Percentiles rank a stretch among this genome's conserved stretches.
phyloP scores from a whole-genome alignment of 192 early-diverging fungal species.

The Backusella macrospora region DNA sequence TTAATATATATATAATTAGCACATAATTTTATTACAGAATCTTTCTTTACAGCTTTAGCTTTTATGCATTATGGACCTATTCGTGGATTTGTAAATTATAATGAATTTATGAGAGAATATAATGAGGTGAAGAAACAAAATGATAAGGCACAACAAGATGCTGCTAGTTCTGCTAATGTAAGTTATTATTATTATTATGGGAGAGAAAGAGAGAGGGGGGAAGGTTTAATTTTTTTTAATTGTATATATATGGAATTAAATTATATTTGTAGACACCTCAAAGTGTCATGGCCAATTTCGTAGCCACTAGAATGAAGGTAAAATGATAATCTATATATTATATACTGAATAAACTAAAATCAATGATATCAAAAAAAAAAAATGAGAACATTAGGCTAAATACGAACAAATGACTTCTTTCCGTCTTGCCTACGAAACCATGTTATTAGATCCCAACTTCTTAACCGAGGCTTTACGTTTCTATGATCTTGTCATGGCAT shows the following conservation, averaged over 20 bases:
- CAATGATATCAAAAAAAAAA: no score
- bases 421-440: slow-evolving; percentile 74
- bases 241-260: slow-evolving; percentile 17
- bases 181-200: not conserved
- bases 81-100: slow-evolving; percentile 69
- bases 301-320: slow-evolving; percentile 35
- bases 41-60: slow-evolving; percentile 81
- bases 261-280: slow-evolving; percentile 24
- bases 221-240: not conserved
- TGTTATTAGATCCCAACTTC: slow-evolving; percentile 72
- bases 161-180: slow-evolving; percentile 26
- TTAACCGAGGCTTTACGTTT: slow-evolving; percentile 73
- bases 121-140: slow-evolving; percentile 68
- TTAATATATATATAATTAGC: slow-evolving; percentile 18
- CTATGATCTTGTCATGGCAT: slow-evolving; percentile 89
- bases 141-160: slow-evolving; percentile 21
- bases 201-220: no score
- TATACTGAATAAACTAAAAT: no score
- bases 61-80: slow-evolving; percentile 83
- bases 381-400: slow-evolving; percentile 60
- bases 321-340: no score
- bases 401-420: slow-evolving; percentile 69
- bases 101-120: slow-evolving; percentile 66
- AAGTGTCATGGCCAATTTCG: slow-evolving; percentile 25
- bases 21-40: slow-evolving; percentile 87